Evolutionary conservation across 495 filamentous ascomycete species (phyloP).

Genomic region (Ramalina intermedia): DNA sequence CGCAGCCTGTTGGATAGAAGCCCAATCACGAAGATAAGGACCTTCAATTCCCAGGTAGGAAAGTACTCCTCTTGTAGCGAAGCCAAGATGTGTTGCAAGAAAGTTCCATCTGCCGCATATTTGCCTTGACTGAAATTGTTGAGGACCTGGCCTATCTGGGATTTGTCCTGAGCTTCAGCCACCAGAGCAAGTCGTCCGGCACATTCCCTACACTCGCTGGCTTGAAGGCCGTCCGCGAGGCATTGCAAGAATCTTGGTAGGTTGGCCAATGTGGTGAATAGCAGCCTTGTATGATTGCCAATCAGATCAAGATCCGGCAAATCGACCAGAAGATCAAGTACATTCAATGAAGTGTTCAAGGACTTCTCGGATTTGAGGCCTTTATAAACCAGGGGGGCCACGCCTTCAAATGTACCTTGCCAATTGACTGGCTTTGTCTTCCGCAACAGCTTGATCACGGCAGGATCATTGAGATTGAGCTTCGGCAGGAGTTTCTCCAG

Average conservation of each 20-base stretch:
- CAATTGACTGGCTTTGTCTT: slow-evolving; percentile 72
- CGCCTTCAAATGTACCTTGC: slow-evolving; percentile 79
- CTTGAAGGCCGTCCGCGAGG: slow-evolving; percentile 50
- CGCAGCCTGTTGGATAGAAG: slow-evolving; percentile 73
- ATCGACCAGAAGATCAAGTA: slow-evolving; percentile 61
- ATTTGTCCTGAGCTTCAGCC: slow-evolving; percentile 53
- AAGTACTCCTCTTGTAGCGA: slow-evolving; percentile 70
- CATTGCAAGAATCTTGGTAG: slow-evolving; percentile 73
- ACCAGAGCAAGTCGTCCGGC: slow-evolving; percentile 56
- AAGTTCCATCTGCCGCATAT: slow-evolving; percentile 61
- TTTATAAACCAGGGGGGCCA: slow-evolving; percentile 78
- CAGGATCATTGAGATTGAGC: slow-evolving; percentile 61
- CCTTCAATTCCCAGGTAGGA: slow-evolving; percentile 67
- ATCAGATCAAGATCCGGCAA: slow-evolving; percentile 71
- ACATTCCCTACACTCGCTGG: slow-evolving; percentile 38
- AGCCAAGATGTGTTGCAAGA: slow-evolving; percentile 57
- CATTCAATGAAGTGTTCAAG: slow-evolving; percentile 57
- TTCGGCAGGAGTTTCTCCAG: slow-evolving; percentile 76
- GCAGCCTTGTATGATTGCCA: slow-evolving; percentile 62
- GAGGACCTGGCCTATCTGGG: slow-evolving; percentile 43
- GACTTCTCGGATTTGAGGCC: slow-evolving; percentile 78
- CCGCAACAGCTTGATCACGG: slow-evolving; percentile 50
- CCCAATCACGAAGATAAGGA: slow-evolving; percentile 81
- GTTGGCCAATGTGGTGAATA: slow-evolving; percentile 78
- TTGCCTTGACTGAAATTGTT: slow-evolving; percentile 52